A percentile compares a stretch with the other conserved stretches of the same genome.
Conservation (phyloP, 2,329 filamentous ascomycete species). For the Colletotrichum limetticola region DNA sequence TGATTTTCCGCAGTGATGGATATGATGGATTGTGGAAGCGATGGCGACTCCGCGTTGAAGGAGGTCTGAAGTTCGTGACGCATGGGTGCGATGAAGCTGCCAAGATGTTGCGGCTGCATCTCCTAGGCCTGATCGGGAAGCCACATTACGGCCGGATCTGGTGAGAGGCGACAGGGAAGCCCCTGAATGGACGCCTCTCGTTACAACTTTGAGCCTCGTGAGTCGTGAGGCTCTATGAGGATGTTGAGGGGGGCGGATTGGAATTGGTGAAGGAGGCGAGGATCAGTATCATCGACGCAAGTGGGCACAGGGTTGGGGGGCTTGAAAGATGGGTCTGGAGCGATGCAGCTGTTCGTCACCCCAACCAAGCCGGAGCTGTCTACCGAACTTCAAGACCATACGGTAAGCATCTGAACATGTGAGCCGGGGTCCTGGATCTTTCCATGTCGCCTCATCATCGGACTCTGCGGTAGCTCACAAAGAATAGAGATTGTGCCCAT, state of each 20-base stretch:
- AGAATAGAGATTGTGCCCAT: background rate
- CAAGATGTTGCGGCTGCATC: slow-evolving; percentile 31
- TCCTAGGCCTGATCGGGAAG: slow-evolving; percentile 18
- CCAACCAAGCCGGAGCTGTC: background rate
- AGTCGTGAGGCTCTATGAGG: slow-evolving; percentile 17
- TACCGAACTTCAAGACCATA: background rate
- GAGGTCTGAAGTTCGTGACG: slow-evolving; percentile 12
- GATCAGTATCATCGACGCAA: background rate
- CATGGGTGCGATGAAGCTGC: slow-evolving; percentile 33
- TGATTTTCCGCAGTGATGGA: background rate
- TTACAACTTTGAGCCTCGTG: slow-evolving; percentile 21
- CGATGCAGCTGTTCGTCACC: background rate
- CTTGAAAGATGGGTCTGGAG: background rate
- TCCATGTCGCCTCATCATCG: background rate
- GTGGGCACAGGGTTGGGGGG: slow-evolving; percentile 7
- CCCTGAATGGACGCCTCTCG: slow-evolving; percentile 2
- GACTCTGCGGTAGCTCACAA: background rate
- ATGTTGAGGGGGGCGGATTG: background rate
- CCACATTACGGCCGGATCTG: slow-evolving; percentile 7
- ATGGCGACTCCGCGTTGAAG: background rate
- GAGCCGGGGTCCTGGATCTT: background rate
- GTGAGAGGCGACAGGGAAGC: slow-evolving; percentile 11
- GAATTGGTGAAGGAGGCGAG: background rate
- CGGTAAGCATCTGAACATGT: background rate
- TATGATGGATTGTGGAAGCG: background rate